Evolutionary conservation across 1,284 basidiomycete species (phyloP).

Genomic region (Microbotryum lychnidis-dioicae): DNA sequence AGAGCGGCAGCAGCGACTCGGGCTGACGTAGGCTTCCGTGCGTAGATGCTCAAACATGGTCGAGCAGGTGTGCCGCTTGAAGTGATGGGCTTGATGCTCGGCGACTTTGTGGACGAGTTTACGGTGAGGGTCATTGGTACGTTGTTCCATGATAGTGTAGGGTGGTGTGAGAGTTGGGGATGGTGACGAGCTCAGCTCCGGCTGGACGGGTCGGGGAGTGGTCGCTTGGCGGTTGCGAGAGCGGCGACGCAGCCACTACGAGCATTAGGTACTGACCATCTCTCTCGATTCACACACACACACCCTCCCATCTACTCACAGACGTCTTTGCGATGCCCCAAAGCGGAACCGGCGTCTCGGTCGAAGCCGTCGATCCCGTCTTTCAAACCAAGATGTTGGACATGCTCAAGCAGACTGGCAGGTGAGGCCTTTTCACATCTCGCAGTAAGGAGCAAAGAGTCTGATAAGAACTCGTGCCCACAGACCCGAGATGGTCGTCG

Average conservation of each 20-base stretch:
- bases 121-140: constrained; percentile 51
- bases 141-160: neutral
- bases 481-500: constrained; percentile 96
- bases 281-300: neutral
- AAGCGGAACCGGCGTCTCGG: constrained; percentile 94
- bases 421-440: constrained; percentile 49
- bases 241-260: no score
- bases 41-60: constrained; percentile 97
- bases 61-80: constrained; percentile 99
- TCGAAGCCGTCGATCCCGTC: constrained; percentile 98
- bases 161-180: no score
- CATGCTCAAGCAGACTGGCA: constrained; percentile 97
- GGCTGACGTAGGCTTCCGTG: constrained; percentile 2
- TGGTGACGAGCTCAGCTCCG: no score
- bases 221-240: no score
- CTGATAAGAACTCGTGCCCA: neutral
- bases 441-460: neutral
- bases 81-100: constrained; percentile 99
- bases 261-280: no score
- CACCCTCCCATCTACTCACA: constrained; percentile 2
- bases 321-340: constrained; percentile 99
- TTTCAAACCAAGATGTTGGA: constrained; percentile 99
- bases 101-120: constrained; percentile 98
- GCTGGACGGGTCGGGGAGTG: no score
- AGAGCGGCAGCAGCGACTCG: neutral